A percentile compares a stretch with the other conserved stretches of the same genome.
Conservation (phyloP, 108 stramenopile species). For the Discostella pseudostelligera region DNA sequence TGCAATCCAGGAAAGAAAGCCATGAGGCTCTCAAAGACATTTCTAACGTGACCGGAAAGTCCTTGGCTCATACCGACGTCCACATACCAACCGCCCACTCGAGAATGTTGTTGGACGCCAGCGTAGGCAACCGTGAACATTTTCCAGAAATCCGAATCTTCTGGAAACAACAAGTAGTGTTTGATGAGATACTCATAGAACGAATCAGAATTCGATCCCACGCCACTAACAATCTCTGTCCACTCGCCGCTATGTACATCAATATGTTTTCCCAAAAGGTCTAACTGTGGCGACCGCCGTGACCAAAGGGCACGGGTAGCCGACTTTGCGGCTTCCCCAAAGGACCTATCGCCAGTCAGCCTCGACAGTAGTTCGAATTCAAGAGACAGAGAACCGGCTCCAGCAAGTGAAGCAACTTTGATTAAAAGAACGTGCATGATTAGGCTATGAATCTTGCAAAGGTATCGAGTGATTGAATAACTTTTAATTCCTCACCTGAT, state of each 20-base stretch:
- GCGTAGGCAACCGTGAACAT: constrained; percentile 72
- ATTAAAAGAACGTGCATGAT: neutral
- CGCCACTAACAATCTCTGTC: constrained; percentile 84
- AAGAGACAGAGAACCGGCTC: constrained; percentile 83
- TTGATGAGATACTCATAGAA: constrained; percentile 91
- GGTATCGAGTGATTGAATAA: neutral
- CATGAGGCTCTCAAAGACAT: constrained; percentile 87
- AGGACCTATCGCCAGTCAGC: constrained; percentile 77
- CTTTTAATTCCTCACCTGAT: constrained; percentile 8
- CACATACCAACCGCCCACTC: constrained; percentile 89
- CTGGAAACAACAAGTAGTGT: constrained; percentile 78
- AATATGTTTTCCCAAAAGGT: constrained; percentile 92
- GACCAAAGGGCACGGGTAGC: constrained; percentile 75
- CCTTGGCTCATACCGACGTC: constrained; percentile 86
- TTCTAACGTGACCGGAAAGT: constrained; percentile 26
- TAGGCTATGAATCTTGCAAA: too few relatives aligned
- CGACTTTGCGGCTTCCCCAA: constrained; percentile 68
- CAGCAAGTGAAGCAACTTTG: constrained; percentile 82
- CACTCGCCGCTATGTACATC: constrained; percentile 79
- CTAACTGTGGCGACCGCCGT: constrained; percentile 53
- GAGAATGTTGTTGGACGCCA: constrained; percentile 62
- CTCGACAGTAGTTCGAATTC: constrained; percentile 84
- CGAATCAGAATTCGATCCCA: constrained; percentile 92
- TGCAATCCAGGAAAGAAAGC: constrained; percentile 97
- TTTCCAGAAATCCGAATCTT: constrained; percentile 82